Percentiles rank a stretch among this genome's conserved stretches.
These are phyloP conservation scores for Cytospora piceae DNA, from an alignment of 2,329 filamentous ascomycete species.

Conservation along the genomic window DNA sequence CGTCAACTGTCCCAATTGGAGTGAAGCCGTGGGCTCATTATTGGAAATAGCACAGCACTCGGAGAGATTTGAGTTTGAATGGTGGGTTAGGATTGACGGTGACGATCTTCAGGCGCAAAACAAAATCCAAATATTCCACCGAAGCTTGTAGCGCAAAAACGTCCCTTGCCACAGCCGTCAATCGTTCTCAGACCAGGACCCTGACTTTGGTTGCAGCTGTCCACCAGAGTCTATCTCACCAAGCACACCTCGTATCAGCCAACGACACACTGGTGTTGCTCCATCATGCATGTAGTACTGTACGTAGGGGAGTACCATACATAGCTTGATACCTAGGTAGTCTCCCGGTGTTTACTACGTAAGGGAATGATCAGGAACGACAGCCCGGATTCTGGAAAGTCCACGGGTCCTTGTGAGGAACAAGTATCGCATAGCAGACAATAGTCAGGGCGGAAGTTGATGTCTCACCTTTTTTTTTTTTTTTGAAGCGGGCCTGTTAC, in stretches of 20 bases:
- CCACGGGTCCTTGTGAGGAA: too few species aligned
- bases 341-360: neutral
- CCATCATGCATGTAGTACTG: too few species aligned
- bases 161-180: conserved; percentile 1
- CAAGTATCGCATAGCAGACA: neutral
- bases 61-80: neutral
- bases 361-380: neutral
- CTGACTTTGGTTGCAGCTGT: neutral
- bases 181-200: neutral
- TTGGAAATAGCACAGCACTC: neutral
- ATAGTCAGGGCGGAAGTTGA: neutral
- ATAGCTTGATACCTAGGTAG: too few species aligned
- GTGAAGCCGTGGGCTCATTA: neutral
- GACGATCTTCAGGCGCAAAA: neutral
- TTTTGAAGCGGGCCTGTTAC: neutral
- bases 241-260: neutral
- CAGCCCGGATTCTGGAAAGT: neutral
- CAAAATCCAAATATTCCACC: neutral
- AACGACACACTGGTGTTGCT: neutral
- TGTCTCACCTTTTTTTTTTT: neutral
- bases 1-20: neutral
- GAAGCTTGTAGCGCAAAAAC: neutral
- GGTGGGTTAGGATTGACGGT: neutral
- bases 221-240: neutral
- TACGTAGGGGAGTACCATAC: too few species aligned